These are phyloP conservation scores for Scheffersomyces stambukii DNA, from an alignment of 1,139 yeast genomes.

Conservation along the genomic window DNA sequence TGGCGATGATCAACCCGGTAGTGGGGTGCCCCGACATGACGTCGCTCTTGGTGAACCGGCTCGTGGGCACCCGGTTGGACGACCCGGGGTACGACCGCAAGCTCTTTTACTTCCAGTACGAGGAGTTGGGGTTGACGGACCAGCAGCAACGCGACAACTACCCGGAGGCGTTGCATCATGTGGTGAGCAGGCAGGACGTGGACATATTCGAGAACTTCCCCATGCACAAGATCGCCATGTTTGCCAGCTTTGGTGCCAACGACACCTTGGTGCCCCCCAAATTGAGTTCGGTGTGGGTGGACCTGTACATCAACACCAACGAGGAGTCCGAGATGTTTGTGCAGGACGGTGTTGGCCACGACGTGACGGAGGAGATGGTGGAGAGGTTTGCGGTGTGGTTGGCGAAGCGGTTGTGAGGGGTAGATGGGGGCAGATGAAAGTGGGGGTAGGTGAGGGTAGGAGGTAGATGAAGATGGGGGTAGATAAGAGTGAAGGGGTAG, in stretches of 20 bases:
- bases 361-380: conserved; percentile 33
- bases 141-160: conserved; percentile 23
- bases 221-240: conserved; percentile 26
- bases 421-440: neutral
- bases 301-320: conserved; percentile 26
- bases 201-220: conserved; percentile 35
- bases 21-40: conserved; percentile 45
- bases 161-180: conserved; percentile 36
- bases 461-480: too few relatives aligned
- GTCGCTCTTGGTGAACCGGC: conserved; percentile 39
- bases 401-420: conserved; percentile 9
- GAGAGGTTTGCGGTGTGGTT: conserved; percentile 33
- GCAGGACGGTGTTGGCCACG: conserved; percentile 35
- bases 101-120: conserved; percentile 30
- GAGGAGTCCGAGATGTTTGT: conserved; percentile 19
- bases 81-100: conserved; percentile 20
- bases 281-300: conserved; percentile 32
- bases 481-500: too few relatives aligned
- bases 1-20: conserved; percentile 41
- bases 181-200: conserved; percentile 24
- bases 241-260: conserved; percentile 34
- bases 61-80: conserved; percentile 14
- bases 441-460: neutral
- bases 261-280: conserved; percentile 37
- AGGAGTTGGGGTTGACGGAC: conserved; percentile 29